Base-by-base conservation (phyloP, 352 stramenopile species). In the Pythium plurisporium region DNA sequence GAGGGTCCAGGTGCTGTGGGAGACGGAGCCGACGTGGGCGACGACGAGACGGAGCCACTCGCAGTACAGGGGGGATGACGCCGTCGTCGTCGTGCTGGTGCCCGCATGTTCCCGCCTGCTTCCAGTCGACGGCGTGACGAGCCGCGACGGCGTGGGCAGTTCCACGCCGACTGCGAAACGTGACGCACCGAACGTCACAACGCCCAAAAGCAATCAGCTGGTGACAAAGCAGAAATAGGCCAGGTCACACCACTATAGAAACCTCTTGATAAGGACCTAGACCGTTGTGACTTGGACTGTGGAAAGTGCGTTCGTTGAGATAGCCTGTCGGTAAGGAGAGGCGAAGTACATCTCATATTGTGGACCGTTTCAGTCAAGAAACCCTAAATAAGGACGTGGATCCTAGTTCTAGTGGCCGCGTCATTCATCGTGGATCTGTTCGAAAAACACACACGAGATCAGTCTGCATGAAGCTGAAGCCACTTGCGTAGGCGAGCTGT, bases 171-270 rank as follows among this genome's bases (percentile, higher is more conserved):
- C 57, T 54, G 22, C 14, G 26, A 22, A 65, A 57, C 36, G 58
- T 65, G 58, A 65, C 58, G 58, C 58, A 50, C 29, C 33, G 31
- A 53, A 54, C 58, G 58, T 65, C 58, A 59, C 50, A 17, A n/a
- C 10, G 31, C 2, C 2, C 23, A 37, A 4, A 9, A 40, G 44
- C 44, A 41, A 40, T 40, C 44, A 34, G n/a, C 23, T 49, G 11
- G 31, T 20, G 30, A 29, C 19, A n/a, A n/a, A n/a, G n/a, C n/a
- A n/a, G n/a, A n/a, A n/a, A n/a, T n/a, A n/a, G n/a, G n/a, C n/a
- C n/a, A n/a, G n/a, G 41, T 29, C 51, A 59, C 51, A 27, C 22
- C 30, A 59, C 31, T 20, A 1, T 5, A 31, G 25, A 31, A 38
- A 5, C 19, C n/a, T 15, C 25, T 3, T 9, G 12, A 12, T 34